Evolutionary conservation across 257 asterid species (phyloP).

Genomic region (Scutellaria minor): DNA sequence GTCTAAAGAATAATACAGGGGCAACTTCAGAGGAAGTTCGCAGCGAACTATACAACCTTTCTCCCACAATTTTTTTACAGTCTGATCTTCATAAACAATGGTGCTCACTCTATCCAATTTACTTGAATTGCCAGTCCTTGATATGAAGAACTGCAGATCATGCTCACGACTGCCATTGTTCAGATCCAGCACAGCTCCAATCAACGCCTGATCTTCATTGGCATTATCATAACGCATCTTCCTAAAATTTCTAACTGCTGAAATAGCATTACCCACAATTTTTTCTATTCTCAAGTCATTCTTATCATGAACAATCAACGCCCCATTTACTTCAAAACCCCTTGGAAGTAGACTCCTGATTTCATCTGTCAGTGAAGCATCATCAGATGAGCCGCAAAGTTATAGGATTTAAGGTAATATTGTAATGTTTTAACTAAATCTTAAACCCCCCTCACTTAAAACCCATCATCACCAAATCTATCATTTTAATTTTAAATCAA

Average conservation of each 20-base stretch:
- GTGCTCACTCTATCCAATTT: constrained; percentile 50
- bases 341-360: constrained; percentile 66
- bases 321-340: constrained; percentile 89
- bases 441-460: neutral
- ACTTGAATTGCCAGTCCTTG: constrained; percentile 43
- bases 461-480: constrained; percentile 27
- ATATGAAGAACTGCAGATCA: constrained; percentile 64
- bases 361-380: constrained; percentile 59
- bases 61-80: constrained; percentile 76
- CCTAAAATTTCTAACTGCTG: constrained; percentile 58
- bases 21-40: constrained; percentile 71
- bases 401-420: neutral
- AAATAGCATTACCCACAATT: constrained; percentile 59
- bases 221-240: constrained; percentile 43
- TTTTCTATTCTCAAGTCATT: constrained; percentile 42
- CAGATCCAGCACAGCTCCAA: constrained; percentile 72
- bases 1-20: constrained; percentile 63
- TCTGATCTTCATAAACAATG: constrained; percentile 63
- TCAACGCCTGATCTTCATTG: constrained; percentile 42
- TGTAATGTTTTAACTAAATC: neutral
- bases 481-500: constrained; percentile 14
- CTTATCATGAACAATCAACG: constrained; percentile 53
- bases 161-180: constrained; percentile 45
- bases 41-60: constrained; percentile 73
- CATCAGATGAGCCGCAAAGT: constrained; percentile 26